Evolutionary conservation across 371 early-diverging fungal species (phyloP), one percentile per base, ranked within the genome.

Genomic region (Actinomucor elegans): DNA sequence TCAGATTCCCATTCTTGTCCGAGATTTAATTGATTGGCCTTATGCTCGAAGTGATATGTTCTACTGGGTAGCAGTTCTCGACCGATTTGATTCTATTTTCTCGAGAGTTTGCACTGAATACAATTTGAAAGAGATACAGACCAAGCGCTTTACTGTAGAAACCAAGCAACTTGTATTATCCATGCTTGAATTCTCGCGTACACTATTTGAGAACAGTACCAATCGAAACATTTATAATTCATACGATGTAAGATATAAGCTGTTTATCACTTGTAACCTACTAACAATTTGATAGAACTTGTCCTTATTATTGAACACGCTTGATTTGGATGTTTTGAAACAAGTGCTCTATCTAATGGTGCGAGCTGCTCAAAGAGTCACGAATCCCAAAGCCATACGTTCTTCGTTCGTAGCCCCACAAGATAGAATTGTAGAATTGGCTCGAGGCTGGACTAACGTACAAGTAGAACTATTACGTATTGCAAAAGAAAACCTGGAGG

Each of bases 151-250:
- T 56, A 66, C 81, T 12, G 27, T 57, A 11, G 57, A 56, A 17
- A 83, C 80, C 21, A 83, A 84, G 52, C 38, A 55, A n/a, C 55
- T 88, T 23, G 52, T 95, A 28, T 55, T 93, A 11, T 80, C 88
- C 9, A 83, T 96, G 24, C 66, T 95, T 51, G 63, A 77, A 26
- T 84, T 97, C 36, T 87, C 94, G 17, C 75, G 85, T 24, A 69
- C 83, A 10, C 69, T 98, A 42, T 88, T 94, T 73, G 98, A 98
- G 62, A 92, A 91, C 61, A 94, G 96, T 64, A 92, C 96, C 28
- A 98, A 95, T 65, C 80, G 98, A 51, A 92, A 90, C 57, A 78
- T 97, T 23, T 98, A 95, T 65, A 89, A 85, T 41, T 96, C 96
- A 8, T 91, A 89, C 38, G 97, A 97, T 79, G 95, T 93, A 74